phyloP scores from a whole-genome alignment of 805 yeast genomes.

The Saccharomycopsis microspora region DNA sequence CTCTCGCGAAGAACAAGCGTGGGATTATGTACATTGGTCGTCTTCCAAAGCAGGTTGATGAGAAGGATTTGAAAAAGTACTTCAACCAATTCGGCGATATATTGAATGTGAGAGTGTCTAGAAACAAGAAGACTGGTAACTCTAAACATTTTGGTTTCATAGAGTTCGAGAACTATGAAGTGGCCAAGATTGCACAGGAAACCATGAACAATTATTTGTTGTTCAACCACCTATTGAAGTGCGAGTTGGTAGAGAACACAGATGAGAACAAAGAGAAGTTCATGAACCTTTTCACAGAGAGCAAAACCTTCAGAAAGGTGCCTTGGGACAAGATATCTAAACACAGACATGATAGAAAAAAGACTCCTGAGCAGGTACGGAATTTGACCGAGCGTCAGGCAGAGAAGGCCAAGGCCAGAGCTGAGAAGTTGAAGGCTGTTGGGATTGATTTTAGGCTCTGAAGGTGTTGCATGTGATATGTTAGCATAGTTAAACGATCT shows the following conservation, averaged over 20 bases:
- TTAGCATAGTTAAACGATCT: no score
- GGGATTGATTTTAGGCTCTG: constrained; percentile 42
- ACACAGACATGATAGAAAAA: constrained; percentile 44
- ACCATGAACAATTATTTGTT: constrained; percentile 92
- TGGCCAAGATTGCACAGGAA: constrained; percentile 83
- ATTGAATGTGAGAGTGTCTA: constrained; percentile 64
- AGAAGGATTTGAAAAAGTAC: constrained; percentile 61
- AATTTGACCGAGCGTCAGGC: constrained; percentile 36
- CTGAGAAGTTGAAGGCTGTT: constrained; percentile 35
- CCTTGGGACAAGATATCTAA: constrained; percentile 49
- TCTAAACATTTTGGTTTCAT: constrained; percentile 88
- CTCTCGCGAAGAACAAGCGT: constrained; percentile 25
- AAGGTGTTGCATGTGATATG: neutral
- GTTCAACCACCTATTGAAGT: constrained; percentile 79
- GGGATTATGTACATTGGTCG: constrained; percentile 86
- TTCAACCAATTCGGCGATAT: constrained; percentile 88
- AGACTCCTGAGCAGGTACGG: constrained; percentile 45
- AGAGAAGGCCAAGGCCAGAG: constrained; percentile 31
- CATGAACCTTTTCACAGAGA: constrained; percentile 40
- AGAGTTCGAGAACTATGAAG: constrained; percentile 64
- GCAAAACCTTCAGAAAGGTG: constrained; percentile 40
- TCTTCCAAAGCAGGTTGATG: constrained; percentile 87
- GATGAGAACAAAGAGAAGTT: constrained; percentile 17
- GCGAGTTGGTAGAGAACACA: constrained; percentile 39
- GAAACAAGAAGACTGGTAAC: constrained; percentile 83